Base-by-base conservation (phyloP, 495 filamentous ascomycete species). In the Penicillium cosmopolitanum region DNA sequence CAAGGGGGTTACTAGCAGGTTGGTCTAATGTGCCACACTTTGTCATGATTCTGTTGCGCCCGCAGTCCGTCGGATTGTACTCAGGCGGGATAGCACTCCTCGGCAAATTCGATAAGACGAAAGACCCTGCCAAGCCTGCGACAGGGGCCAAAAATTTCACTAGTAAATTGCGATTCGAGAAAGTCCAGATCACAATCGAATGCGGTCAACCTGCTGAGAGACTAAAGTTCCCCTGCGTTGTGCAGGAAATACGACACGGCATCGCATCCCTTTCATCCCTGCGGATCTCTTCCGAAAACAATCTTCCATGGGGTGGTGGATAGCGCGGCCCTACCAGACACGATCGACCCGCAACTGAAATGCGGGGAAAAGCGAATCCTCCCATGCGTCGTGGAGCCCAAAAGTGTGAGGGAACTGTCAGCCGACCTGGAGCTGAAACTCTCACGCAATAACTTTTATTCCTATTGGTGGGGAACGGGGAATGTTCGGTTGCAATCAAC, bases 291-390 rank as follows among this genome's bases (percentile, higher is more conserved):
- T 18, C 47, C 36, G 9, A 19, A 57, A 57, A 23, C 47, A 57
- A n/a, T n/a, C 13, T 0, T 44, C 42, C 23, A 25, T 46, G 53
- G 19, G 13, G 40, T 4, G 10, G 9, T 6, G 28, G 28, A 31
- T 6, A 31, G 23, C 23, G 0, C 5, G 5, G 46, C 33, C 55
- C 46, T 52, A 51, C 50, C 21, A 44, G 33, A 36, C 31, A 36
- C 50, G 40, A 58, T 58, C 48, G 56, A 58, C 56, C 56, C 56
- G 56, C 50, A 48, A 23, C 38, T 8, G 56, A 36, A 58, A 58
- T 58, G 56, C 56, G 56, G 56, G 56, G 56, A 28, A 28, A 48
- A 28, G 4, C 23, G 3, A 38, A 31, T 7, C 28, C 28, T 38
- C 36, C 36, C 36, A 13, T 38, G 15, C 15, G 12, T n/a, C 36